phyloP scores from a whole-genome alignment of 331 rosid genomes.

The Acacia concinna region DNA sequence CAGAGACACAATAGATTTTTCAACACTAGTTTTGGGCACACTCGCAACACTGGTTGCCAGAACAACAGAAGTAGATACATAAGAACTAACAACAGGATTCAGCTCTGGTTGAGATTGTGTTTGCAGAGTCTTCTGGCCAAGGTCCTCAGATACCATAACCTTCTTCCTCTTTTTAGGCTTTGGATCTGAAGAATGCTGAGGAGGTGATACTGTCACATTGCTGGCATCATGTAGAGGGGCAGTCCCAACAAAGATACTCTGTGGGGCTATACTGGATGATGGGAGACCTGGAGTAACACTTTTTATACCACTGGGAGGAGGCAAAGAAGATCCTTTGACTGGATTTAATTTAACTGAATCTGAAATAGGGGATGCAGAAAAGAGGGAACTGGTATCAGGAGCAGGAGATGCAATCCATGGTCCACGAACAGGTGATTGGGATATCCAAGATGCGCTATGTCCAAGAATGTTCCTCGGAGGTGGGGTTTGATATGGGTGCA shows the following conservation, averaged over 20 bases:
- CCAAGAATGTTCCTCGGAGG: slow-evolving; percentile 67
- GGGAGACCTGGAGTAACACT: slow-evolving; percentile 43
- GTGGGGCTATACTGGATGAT: slow-evolving; percentile 50
- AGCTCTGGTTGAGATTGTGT: slow-evolving; percentile 52
- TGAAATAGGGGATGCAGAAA: slow-evolving; percentile 58
- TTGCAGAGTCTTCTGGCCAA: slow-evolving; percentile 55
- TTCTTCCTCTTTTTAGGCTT: slow-evolving; percentile 81
- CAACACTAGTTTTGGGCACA: slow-evolving; percentile 53
- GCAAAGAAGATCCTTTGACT: slow-evolving; percentile 53
- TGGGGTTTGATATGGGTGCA: slow-evolving; percentile 76
- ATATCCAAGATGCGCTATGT: slow-evolving; percentile 72
- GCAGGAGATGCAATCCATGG: slow-evolving; percentile 72
- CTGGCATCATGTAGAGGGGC: slow-evolving; percentile 51
- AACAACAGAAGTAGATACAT: slow-evolving; percentile 44
- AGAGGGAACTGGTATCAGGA: slow-evolving; percentile 51
- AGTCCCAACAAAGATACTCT: slow-evolving; percentile 42
- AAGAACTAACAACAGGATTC: slow-evolving; percentile 41
- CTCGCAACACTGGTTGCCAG: slow-evolving; percentile 45
- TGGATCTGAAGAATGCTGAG: slow-evolving; percentile 58
- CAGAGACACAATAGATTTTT: slow-evolving; percentile 45
- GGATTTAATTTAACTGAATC: slow-evolving; percentile 58
- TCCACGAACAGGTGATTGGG: slow-evolving; percentile 70
- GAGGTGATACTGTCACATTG: slow-evolving; percentile 46
- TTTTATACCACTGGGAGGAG: slow-evolving; percentile 55
- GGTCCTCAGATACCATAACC: slow-evolving; percentile 51